phyloP scores from a whole-genome alignment of 306 rosid genomes.

The Dryas octopetala region DNA sequence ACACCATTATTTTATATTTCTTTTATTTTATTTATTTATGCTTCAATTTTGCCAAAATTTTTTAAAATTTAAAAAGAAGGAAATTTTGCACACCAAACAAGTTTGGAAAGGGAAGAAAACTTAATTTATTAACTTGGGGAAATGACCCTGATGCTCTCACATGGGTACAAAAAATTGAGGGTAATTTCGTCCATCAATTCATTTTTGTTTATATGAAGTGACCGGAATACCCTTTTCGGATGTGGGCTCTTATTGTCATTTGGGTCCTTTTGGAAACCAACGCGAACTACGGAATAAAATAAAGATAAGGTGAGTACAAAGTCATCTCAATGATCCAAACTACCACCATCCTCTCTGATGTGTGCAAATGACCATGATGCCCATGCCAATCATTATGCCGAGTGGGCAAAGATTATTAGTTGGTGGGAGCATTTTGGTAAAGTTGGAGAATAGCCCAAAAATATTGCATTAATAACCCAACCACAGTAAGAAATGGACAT shows the following conservation, averaged over 20 bases:
- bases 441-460: neutral
- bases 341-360: slow-evolving; percentile 36
- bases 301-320: slow-evolving; percentile 70
- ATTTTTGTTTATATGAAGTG: neutral
- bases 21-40: slow-evolving; percentile 14
- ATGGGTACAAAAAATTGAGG: neutral
- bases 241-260: slow-evolving; percentile 51
- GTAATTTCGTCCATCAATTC: neutral
- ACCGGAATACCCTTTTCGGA: slow-evolving; percentile 27
- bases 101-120: neutral
- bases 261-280: slow-evolving; percentile 48
- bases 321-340: slow-evolving; percentile 76
- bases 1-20: slow-evolving; percentile 53
- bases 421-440: slow-evolving; percentile 43
- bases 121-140: slow-evolving; percentile 16
- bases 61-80: slow-evolving; percentile 15
- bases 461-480: slow-evolving; percentile 36
- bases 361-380: slow-evolving; percentile 36
- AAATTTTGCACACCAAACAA: slow-evolving; percentile 6
- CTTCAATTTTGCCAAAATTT: slow-evolving; percentile 17
- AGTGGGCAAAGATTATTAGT: slow-evolving; percentile 7
- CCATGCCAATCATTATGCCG: slow-evolving; percentile 40
- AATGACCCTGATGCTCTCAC: slow-evolving; percentile 34
- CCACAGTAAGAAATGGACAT: slow-evolving; percentile 25
- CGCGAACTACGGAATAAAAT: slow-evolving; percentile 74